A percentile compares a stretch with the other conserved stretches of the same genome.
Evolutionary conservation across 2,329 filamentous ascomycete species (phyloP).

Genomic region (Epichloe typhina): DNA sequence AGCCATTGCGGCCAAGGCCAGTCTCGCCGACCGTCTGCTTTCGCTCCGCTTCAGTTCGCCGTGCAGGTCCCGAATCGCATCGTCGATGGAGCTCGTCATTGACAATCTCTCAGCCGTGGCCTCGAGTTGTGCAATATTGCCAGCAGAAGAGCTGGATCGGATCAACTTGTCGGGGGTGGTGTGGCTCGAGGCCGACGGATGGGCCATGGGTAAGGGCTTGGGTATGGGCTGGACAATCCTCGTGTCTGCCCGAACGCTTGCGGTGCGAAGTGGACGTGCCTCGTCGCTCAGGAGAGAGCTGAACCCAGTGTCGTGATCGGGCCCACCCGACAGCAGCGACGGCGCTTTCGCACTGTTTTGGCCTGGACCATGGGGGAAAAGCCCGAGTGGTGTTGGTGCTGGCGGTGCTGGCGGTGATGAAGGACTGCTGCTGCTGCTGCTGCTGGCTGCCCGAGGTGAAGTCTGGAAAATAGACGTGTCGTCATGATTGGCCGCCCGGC

Average conservation of each 20-base stretch:
- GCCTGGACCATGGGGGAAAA: conserved; percentile 6
- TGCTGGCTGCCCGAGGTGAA: too few relatives aligned
- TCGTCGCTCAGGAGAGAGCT: conserved; percentile 6
- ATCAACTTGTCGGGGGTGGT: conserved; percentile 45
- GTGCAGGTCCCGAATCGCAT: conserved; percentile 63
- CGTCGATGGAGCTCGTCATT: conserved; percentile 61
- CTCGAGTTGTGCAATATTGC: conserved; percentile 62
- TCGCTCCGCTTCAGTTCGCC: conserved; percentile 57
- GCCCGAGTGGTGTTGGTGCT: conserved; percentile 9
- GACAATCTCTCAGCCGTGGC: conserved; percentile 63
- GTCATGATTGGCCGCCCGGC: neutral
- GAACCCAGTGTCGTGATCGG: neutral
- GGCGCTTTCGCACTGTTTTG: neutral
- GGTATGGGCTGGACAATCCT: conserved; percentile 27
- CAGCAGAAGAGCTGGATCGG: conserved; percentile 46
- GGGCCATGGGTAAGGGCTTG: conserved; percentile 33
- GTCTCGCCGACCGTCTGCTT: conserved; percentile 50
- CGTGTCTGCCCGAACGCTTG: conserved; percentile 32
- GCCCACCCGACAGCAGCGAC: neutral
- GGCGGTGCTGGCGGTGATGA: conserved; percentile 1
- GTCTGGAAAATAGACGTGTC: too few relatives aligned
- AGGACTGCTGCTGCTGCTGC: too few relatives aligned
- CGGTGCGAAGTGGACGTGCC: conserved; percentile 19
- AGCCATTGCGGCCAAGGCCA: conserved; percentile 28
- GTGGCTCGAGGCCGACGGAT: conserved; percentile 31